Conservation (phyloP, 2,329 filamentous ascomycete species). For the Talaromyces pinophilus region DNA sequence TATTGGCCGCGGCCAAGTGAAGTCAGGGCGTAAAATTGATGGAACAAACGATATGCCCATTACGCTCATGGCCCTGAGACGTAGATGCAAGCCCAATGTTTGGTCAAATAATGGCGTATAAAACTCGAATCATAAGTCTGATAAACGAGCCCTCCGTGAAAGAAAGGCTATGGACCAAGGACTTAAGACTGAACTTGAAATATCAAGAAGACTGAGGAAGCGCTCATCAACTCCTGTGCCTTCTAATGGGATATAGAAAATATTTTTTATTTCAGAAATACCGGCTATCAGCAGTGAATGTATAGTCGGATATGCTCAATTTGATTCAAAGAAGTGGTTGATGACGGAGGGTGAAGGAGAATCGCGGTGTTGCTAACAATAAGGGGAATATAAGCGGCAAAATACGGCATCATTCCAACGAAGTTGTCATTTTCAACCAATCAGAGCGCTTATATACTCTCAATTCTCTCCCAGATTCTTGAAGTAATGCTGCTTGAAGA, state of each 20-base stretch:
- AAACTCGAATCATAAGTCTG: not conserved
- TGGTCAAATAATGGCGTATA: not conserved
- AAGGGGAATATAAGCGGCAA: too few relatives aligned
- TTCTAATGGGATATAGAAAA: not conserved
- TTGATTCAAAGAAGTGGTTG: too few relatives aligned
- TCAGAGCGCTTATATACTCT: too few relatives aligned
- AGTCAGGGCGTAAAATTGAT: conserved; percentile 28
- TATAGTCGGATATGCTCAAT: too few relatives aligned
- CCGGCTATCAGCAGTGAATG: not conserved
- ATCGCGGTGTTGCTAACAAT: too few relatives aligned
- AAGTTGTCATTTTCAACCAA: too few relatives aligned
- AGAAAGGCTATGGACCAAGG: not conserved
- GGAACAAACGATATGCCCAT: not conserved
- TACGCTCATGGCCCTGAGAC: not conserved
- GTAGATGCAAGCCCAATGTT: not conserved
- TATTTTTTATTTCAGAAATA: not conserved
- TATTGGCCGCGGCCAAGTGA: conserved; percentile 31
- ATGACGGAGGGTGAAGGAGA: too few relatives aligned
- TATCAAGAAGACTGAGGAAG: not conserved
- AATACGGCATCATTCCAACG: too few relatives aligned
- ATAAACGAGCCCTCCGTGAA: not conserved
- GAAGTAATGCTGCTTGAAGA: too few relatives aligned
- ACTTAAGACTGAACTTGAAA: not conserved
- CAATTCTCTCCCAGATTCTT: too few relatives aligned
- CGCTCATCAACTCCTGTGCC: too few relatives aligned